Base-by-base conservation (phyloP, 2,329 filamentous ascomycete genomes). In the Clonostachys byssicola region DNA sequence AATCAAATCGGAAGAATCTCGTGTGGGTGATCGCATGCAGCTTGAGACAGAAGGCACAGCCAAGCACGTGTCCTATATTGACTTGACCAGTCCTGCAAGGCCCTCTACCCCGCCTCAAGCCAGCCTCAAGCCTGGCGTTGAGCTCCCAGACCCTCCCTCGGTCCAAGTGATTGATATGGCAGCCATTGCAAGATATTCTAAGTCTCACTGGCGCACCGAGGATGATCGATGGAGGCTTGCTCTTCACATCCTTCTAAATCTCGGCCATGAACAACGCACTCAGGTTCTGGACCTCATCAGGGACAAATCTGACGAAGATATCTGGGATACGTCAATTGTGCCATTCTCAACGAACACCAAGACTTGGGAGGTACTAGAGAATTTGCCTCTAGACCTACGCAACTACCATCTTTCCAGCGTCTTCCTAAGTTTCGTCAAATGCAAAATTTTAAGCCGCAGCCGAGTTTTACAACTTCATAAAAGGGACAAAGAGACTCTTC, bases 321-420 rank as follows among this genome's bases (percentile, higher is more conserved):
- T 57, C 23, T 60, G 60, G 54, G 18, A 49, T 5, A 45, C 48
- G 7, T 45, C 52, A 5, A 47, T 56, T 8, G 35, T 50, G 10
- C 43, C 51, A 6, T 57, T 57, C 14, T 40, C 23, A 12, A 40
- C 52, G 2, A 59, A 58, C 2, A 33, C 56, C 10, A 42, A 42
- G 13, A 46, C 52, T 34, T 7, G 44, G 2, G 23, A 42, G 10
- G 45, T 51, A 14, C 47, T 61, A 12, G 39, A 47, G 2, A n/a
- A 43, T 7, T 42, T 43, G 12, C 50, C 45, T 5, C 12, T 45
- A 7, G 48, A 53, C 16, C 53, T 54, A 5, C 43, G 55, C 34
- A 52, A 57, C 2, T 64, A 66, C 38, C 63, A 69, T 42, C 12
- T 64, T 6, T 56, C 57, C 8, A 55, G 58, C 14, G 34, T 64